Evolutionary conservation across 768 basidiomycete species (phyloP), one percentile per base, ranked within the genome.

Genomic region (Coprinellus micaceus): DNA sequence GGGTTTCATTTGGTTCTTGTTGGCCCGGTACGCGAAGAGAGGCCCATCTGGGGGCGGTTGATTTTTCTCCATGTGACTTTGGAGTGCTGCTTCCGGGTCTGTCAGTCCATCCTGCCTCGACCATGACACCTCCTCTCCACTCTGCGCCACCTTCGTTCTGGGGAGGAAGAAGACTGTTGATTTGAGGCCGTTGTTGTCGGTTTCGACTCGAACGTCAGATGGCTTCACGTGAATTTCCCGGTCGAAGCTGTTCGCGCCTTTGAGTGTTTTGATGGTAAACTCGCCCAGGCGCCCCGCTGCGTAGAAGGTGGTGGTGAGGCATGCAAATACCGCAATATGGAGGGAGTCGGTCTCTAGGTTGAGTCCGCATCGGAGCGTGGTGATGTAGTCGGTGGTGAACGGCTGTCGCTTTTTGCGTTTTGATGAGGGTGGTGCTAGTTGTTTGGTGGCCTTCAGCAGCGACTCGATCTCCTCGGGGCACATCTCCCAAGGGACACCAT

Each of bases 231-330:
- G 73, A 1, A 45, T 17, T 0, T 13, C 30, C 0, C 68, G 61
- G 37, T 71, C 39, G 54, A 78, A 80, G 1, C 7, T 7, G 15
- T 43, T 43, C 40, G 40, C 15, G 7, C 57, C 53, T 1, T 61
- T 64, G 0, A 76, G 59, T 1, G 19, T 61, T 1, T 63, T 66
- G 0, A 77, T 58, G 0, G 72, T 76, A 52, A 80, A 71, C 55
- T 81, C 76, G 0, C 77, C 74, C 0, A 70, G 43, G 0, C 73
- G 43, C 0, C 71, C 69, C 0, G 64, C 65, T 1, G 67, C 39
- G 19, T 64, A 81, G 61, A 80, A 79, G 3, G 64, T 60, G 0
- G 70, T 74, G 6, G 72, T 72, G 7, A 76, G 68, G 56, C 74
- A 77, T 0, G 75, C 71, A 15, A 53, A 73, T 0, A 72, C 63